These are phyloP conservation scores for Starmerella vaccinii DNA, from an alignment of 805 yeast species.

Conservation along the genomic window DNA sequence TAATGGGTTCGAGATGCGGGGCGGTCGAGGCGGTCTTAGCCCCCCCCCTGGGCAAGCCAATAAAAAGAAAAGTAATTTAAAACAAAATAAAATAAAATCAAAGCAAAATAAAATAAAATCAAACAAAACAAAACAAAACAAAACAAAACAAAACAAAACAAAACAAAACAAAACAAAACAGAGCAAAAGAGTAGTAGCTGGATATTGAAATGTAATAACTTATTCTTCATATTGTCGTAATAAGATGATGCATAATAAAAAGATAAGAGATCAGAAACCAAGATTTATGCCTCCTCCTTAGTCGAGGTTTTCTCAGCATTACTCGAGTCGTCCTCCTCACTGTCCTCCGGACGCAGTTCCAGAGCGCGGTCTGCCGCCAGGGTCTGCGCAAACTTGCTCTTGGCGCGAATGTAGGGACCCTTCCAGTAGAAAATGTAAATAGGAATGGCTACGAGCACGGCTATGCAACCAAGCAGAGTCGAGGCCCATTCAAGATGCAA, in stretches of 20 bases:
- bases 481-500: conserved; percentile 34
- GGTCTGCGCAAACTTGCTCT: conserved; percentile 32
- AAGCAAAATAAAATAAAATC: no score
- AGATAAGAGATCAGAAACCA: neutral
- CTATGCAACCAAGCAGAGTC: conserved; percentile 33
- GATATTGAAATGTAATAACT: no score
- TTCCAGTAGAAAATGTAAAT: conserved; percentile 35
- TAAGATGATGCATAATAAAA: neutral
- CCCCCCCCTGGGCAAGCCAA: no score
- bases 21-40: no score
- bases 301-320: neutral
- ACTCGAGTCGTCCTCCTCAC: neutral
- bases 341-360: conserved; percentile 1
- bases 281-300: neutral
- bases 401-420: conserved; percentile 33
- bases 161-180: no score
- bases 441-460: conserved; percentile 32
- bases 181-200: no score
- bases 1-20: no score
- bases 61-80: no score
- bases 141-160: no score
- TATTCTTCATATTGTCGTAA: neutral
- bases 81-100: no score
- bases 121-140: no score
- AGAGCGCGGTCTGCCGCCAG: conserved; percentile 10